phyloP scores from a whole-genome alignment of 192 early-diverging fungal species.

The Coemansia sp. region DNA sequence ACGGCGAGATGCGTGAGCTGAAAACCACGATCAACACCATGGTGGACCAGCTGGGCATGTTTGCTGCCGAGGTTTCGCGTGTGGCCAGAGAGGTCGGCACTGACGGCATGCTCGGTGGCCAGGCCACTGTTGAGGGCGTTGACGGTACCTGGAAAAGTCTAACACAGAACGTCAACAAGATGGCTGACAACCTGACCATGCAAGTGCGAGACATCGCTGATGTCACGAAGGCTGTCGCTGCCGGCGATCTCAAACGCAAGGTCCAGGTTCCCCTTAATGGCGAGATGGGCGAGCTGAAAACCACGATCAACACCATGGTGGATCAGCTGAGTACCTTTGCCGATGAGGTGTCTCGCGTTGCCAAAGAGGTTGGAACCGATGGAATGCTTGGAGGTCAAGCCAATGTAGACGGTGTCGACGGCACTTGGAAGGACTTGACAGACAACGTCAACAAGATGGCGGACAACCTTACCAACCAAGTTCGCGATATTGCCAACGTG shows the following conservation, averaged over 20 bases:
- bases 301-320: constrained; percentile 59
- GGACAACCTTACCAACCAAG: too few species aligned
- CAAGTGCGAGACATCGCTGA: constrained; percentile 59
- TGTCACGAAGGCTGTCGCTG: constrained; percentile 57
- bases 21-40: constrained; percentile 58
- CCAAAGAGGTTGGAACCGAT: too few species aligned
- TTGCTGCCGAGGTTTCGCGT: constrained; percentile 56
- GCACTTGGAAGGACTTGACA: too few species aligned
- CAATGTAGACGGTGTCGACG: too few species aligned
- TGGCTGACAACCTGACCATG: constrained; percentile 60
- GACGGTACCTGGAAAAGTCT: constrained; percentile 60
- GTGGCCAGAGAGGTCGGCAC: constrained; percentile 61
- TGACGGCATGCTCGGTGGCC: constrained; percentile 58
- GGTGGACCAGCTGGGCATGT: constrained; percentile 55
- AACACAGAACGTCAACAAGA: constrained; percentile 60
- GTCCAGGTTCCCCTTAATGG: constrained; percentile 54
- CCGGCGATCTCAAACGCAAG: constrained; percentile 54
- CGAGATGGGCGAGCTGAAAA: constrained; percentile 53
- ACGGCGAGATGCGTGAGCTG: constrained; percentile 57
- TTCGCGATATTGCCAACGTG: too few species aligned
- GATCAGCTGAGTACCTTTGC: constrained; percentile 55
- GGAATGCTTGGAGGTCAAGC: constrained; percentile 62
- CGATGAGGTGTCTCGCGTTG: too few species aligned
- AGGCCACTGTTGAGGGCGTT: constrained; percentile 51
- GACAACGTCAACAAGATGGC: too few species aligned